phyloP scores from a whole-genome alignment of 139 green algal species.

The Picochlorum costavermella region DNA sequence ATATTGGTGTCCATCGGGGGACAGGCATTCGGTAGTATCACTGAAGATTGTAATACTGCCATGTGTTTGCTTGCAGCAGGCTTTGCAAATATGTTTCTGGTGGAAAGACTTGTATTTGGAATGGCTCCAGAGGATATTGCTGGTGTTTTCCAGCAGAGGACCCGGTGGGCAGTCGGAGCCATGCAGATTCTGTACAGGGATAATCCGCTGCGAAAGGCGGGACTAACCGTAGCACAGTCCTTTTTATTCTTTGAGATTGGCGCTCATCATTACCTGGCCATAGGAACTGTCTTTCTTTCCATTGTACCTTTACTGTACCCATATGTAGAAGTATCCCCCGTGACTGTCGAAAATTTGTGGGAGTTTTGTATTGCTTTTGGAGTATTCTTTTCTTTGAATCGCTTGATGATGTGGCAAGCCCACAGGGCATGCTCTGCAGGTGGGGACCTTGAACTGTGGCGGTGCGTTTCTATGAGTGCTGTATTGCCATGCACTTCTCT shows the following conservation, averaged over 20 bases:
- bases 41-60: neutral
- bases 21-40: neutral
- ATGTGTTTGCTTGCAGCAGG: neutral
- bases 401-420: neutral
- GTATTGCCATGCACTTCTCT: too few species aligned
- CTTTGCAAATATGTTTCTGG: neutral
- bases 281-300: neutral
- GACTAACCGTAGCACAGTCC: neutral
- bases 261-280: neutral
- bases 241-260: neutral
- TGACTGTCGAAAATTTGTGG: neutral
- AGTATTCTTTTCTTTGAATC: neutral
- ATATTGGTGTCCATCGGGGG: neutral
- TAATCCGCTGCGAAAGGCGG: neutral
- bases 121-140: conserved; percentile 2
- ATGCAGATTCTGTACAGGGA: neutral
- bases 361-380: neutral
- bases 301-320: neutral
- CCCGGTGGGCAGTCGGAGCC: neutral
- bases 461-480: neutral
- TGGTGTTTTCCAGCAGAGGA: neutral
- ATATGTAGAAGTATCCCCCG: neutral
- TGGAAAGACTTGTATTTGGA: neutral
- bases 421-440: neutral
- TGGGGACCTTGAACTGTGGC: neutral